Evolutionary conservation across 106 monocot genomes (phyloP), one percentile per base, ranked within the genome.

Genomic region (Allium fistulosum): DNA sequence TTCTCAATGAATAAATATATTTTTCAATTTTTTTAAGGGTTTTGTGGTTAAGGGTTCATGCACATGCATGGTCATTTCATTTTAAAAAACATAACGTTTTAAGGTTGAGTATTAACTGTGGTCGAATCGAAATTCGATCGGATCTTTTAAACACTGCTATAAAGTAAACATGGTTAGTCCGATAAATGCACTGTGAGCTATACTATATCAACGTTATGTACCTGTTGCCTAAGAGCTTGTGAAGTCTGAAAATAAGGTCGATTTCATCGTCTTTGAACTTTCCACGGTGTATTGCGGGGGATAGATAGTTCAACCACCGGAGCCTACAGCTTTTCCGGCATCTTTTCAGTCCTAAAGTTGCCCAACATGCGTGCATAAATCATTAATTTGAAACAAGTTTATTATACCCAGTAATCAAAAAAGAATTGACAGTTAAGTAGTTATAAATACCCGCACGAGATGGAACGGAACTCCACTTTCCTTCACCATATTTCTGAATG

Each of bases 151-250:
- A 22, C 22, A 22, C 22, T 0, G 22, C 0, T 22, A 22, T 1
- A 22, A 22, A 0, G 22, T 22, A 22, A 1, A 22, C 22, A 22
- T 22, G 22, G 22, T 22, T 22, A 0, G 22, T 22, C 22, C 22
- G 22, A 22, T 0, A 22, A 22, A 22, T 22, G 22, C 22, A 22
- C 1, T 22, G 22, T 22, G 22, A 22, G 22, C 22, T 0, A 22
- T 0, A 22, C 22, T 22, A 22, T 0, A 22, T 22, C 22, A 22
- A 22, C 22, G 22, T 22, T 22, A 13, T 4, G 11, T 62, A 62
- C 62, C 37, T 62, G 62, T 62, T 62, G 7, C 62, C 62, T 11
- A 62, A 62, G 22, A 62, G 62, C 62, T 45, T 45, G 18, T 62
- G 62, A 26, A 62, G 62, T 46, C 62, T 62, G 4, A 62, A 11